These are phyloP conservation scores for Mycena amicta DNA, from an alignment of 768 basidiomycete genomes.

Conservation along the genomic window DNA sequence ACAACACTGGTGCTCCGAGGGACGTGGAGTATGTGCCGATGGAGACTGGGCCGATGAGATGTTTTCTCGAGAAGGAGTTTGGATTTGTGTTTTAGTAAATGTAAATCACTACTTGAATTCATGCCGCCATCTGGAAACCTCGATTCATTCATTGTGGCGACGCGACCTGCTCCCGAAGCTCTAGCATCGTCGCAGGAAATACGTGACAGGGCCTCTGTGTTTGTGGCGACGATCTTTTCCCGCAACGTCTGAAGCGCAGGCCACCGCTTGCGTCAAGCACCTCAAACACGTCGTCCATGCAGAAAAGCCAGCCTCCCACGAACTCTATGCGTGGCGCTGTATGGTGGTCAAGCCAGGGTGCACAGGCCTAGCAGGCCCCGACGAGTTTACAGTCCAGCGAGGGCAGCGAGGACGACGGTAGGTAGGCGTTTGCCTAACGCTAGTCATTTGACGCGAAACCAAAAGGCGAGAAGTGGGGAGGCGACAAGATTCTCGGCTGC, in stretches of 20 bases:
- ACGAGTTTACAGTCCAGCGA: constrained; percentile 72
- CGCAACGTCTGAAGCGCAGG: constrained; percentile 55
- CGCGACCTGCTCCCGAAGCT: constrained; percentile 46
- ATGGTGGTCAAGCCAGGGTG: constrained; percentile 69
- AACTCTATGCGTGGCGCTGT: constrained; percentile 79
- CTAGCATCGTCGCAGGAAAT: constrained; percentile 71
- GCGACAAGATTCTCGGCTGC: constrained; percentile 59
- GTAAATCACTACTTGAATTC: background rate
- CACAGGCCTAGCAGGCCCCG: constrained; percentile 68
- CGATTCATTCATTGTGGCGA: constrained; percentile 55
- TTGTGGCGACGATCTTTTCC: constrained; percentile 65
- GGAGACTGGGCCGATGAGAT: constrained; percentile 21
- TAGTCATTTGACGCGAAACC: background rate
- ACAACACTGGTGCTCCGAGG: constrained; percentile 18
- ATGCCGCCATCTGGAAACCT: constrained; percentile 33
- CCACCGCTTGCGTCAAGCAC: constrained; percentile 50
- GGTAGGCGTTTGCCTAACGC: background rate
- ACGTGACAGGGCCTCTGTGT: constrained; percentile 72
- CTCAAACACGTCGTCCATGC: constrained; percentile 61
- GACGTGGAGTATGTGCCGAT: constrained; percentile 18
- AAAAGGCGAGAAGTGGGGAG: constrained; percentile 63
- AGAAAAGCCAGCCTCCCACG: constrained; percentile 62
- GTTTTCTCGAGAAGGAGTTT: constrained; percentile 17
- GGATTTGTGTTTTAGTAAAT: constrained; percentile 16
- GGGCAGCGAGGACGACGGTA: constrained; percentile 72